Conservation (phyloP, 352 stramenopile genomes). For the Phytopythium litorale region DNA sequence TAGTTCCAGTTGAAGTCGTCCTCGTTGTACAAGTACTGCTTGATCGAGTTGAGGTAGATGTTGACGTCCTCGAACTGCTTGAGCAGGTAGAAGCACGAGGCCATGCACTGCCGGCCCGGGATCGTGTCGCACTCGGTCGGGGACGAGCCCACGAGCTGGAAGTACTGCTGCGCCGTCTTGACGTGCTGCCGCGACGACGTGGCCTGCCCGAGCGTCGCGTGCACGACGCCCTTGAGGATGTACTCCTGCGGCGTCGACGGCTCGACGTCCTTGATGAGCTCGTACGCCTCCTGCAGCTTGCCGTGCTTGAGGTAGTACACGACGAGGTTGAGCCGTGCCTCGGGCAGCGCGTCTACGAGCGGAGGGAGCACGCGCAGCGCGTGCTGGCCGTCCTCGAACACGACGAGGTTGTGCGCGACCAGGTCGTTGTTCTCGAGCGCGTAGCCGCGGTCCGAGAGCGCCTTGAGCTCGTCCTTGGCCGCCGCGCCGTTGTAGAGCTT, state of each 20-base stretch:
- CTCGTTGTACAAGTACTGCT: constrained; percentile 95
- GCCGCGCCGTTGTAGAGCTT: constrained; percentile 96
- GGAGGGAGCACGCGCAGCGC: constrained; percentile 90
- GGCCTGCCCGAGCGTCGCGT: constrained; percentile 88
- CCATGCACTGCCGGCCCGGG: constrained; percentile 96
- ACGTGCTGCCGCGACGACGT: constrained; percentile 89
- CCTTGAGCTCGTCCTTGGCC: constrained; percentile 93
- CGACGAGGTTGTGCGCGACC: constrained; percentile 95
- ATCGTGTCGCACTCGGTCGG: constrained; percentile 97
- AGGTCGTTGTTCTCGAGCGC: constrained; percentile 91
- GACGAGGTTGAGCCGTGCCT: constrained; percentile 95
- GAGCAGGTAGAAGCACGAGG: constrained; percentile 95
- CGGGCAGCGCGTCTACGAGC: constrained; percentile 91
- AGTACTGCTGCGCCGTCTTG: constrained; percentile 93
- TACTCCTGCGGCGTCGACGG: constrained; percentile 93
- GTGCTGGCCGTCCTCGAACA: constrained; percentile 93
- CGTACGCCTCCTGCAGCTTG: constrained; percentile 92
- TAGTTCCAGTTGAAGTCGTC: constrained; percentile 99
- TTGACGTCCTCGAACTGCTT: constrained; percentile 97
- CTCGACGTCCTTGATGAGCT: constrained; percentile 95
- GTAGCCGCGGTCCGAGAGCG: constrained; percentile 86
- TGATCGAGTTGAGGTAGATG: constrained; percentile 97
- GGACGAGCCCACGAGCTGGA: constrained; percentile 92
- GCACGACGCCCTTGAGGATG: constrained; percentile 89
- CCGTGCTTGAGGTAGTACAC: constrained; percentile 92